Evolutionary conservation across 129 eudicot genomes (phyloP), one percentile per base, ranked within the genome.

Genomic region (Helichrysum umbraculigerum): DNA sequence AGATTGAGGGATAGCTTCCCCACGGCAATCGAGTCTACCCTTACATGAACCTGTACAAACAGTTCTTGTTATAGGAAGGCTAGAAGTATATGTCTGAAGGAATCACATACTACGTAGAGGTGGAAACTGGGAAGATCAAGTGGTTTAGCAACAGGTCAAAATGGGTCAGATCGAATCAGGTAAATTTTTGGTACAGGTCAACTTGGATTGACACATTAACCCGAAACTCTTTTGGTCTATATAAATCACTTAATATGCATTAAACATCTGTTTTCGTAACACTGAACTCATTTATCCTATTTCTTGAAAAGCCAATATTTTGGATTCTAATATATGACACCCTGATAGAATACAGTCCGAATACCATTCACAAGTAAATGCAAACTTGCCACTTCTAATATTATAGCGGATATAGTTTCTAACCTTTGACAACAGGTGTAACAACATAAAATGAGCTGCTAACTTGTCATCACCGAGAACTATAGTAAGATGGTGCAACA

Each of bases 371-470:
- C 16, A 65, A 16, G 22, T 32, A 32, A 2, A 65, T 7, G 44
- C 11, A 65, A 65, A 4, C 15, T 33, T 33, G 6, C 4, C n/a
- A 54, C 22, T 54, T 17, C 22, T n/a, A 54, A 54, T 2, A 57
- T 29, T 57, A 25, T 25, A 25, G 28, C 20, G 2, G 52, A 47
- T 77, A 58, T 20, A 59, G 34, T 16, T 61, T 14, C 21, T 59
- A 83, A 88, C 99, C 96, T 86, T 86, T 64, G 99, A 95, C 67
- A 95, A 81, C 71, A 95, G 91, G 79, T 95, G 97, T 85, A 95
- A 81, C 76, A 95, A 80, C 82, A 95, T 71, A 85, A 84, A 87
- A 39, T 87, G 84, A 75, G 99, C 99, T 83, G 97, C 92, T 82
- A 95, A 66, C 63, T 80, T 80, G 60, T 95, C 99, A 78, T 87